Evolutionary conservation across 2,329 filamentous ascomycete genomes (phyloP).

Genomic region (Rachicladosporium sp.): DNA sequence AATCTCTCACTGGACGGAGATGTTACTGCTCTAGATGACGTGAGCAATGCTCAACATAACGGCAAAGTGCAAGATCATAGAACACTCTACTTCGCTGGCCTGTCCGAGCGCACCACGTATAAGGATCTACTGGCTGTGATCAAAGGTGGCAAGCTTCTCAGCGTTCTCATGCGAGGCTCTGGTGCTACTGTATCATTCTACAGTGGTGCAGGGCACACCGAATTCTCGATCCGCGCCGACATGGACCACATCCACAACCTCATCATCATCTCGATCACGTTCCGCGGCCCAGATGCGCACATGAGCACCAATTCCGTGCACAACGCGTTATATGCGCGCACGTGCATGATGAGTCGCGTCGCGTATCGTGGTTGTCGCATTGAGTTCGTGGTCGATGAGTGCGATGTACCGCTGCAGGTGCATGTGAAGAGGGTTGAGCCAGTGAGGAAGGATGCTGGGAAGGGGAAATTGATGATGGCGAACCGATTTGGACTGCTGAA

Average conservation of each 20-base stretch:
- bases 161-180: slow-evolving; percentile 55
- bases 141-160: slow-evolving; percentile 58
- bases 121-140: slow-evolving; percentile 53
- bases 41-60: slow-evolving; percentile 1
- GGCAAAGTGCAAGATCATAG: slow-evolving; percentile 22
- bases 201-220: slow-evolving; percentile 47
- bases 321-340: slow-evolving; percentile 61
- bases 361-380: slow-evolving; percentile 61
- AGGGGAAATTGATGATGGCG: slow-evolving; percentile 24
- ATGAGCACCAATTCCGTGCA: slow-evolving; percentile 68
- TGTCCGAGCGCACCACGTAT: slow-evolving; percentile 51
- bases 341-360: slow-evolving; percentile 59
- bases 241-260: slow-evolving; percentile 76
- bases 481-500: slow-evolving; percentile 51
- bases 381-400: slow-evolving; percentile 62
- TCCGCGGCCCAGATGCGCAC: slow-evolving; percentile 47
- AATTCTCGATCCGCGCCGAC: slow-evolving; percentile 54
- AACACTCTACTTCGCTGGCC: slow-evolving; percentile 50
- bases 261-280: slow-evolving; percentile 53
- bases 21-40: slow-evolving; percentile 3
- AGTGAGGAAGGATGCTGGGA: no score
- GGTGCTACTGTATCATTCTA: slow-evolving; percentile 59
- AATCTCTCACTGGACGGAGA: slow-evolving; percentile 12
- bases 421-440: slow-evolving; percentile 12
- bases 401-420: slow-evolving; percentile 43